A percentile compares a stretch with the other conserved stretches of the same genome.
These are phyloP conservation scores for Colletotrichum noveboracense DNA, from an alignment of 2,329 filamentous ascomycete species.

Conservation along the genomic window DNA sequence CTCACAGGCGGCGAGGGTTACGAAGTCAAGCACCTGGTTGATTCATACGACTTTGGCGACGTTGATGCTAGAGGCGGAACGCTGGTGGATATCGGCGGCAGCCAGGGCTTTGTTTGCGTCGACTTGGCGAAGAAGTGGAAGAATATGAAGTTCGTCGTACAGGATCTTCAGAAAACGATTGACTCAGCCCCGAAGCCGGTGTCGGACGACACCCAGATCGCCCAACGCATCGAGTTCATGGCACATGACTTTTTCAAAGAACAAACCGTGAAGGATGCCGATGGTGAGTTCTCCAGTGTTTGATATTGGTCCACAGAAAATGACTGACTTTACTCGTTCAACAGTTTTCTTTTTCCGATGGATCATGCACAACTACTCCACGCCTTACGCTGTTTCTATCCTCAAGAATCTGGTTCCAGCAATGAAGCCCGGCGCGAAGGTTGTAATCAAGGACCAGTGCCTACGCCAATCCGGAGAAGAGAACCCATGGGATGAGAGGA, in stretches of 20 bases:
- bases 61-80: slow-evolving; percentile 50
- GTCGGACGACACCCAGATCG: slow-evolving; percentile 18
- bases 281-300: slow-evolving; percentile 21
- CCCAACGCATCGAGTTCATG: slow-evolving; percentile 14
- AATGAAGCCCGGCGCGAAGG: slow-evolving; percentile 38
- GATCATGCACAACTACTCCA: slow-evolving; percentile 52
- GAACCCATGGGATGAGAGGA: slow-evolving; percentile 49
- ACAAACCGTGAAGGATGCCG: slow-evolving; percentile 29
- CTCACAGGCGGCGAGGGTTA: slow-evolving; percentile 62
- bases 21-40: slow-evolving; percentile 56
- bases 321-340: slow-evolving; percentile 8
- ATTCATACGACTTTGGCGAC: slow-evolving; percentile 58
- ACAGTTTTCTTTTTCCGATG: slow-evolving; percentile 49
- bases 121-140: slow-evolving; percentile 56
- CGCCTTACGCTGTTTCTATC: slow-evolving; percentile 36
- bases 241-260: slow-evolving; percentile 25
- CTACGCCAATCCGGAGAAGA: slow-evolving; percentile 43
- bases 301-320: background rate
- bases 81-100: slow-evolving; percentile 65
- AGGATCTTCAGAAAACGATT: slow-evolving; percentile 30
- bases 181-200: slow-evolving; percentile 18
- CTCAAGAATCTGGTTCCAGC: slow-evolving; percentile 38
- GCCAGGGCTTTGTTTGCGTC: slow-evolving; percentile 62
- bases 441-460: slow-evolving; percentile 34
- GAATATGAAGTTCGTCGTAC: slow-evolving; percentile 34